Base-by-base conservation (phyloP, 192 early-diverging fungal genomes). In the Funneliformis mosseae region DNA sequence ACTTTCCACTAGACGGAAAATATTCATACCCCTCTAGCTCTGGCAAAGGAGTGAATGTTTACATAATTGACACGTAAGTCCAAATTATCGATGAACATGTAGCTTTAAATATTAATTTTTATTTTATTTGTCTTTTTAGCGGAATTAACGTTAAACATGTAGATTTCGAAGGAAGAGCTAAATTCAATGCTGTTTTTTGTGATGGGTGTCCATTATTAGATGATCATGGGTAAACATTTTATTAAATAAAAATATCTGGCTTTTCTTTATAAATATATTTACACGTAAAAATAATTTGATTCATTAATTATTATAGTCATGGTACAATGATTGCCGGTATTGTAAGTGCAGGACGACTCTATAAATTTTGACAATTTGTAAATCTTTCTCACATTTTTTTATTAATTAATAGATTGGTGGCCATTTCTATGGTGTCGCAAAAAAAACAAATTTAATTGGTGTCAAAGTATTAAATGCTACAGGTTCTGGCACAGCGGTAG, bases 291-390 rank as follows among this genome's bases (percentile, higher is more conserved):
- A 5, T 43, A 43, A 43, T 5, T 43, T 43, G n/a, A n/a, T n/a
- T n/a, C n/a, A n/a, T n/a, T n/a, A n/a, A 5, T 43, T 5, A 43
- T 43, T 5, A 43, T 43, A 43, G 42, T 46, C 91, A 95, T 77
- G 95, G 96, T 77, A 92, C 96, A 18, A 96, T 97, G 81, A 89
- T 92, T 48, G 93, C 96, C 0, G 96, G 94, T 60, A 95, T 94
- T 4, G 92, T 98, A 83, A 94, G 92, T 14, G n/a, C n/a, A n/a
- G n/a, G n/a, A n/a, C n/a, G n/a, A n/a, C n/a, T n/a, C n/a, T n/a
- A n/a, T n/a, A n/a, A 94, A 79, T 66, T 78, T 76, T 59, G 84
- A 66, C 0, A 90, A 43, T 43, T 8, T 5, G 42, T 43, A 43
- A 43, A 43, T 43, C 42, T 43, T 43, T 43, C 8, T 5, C 3